Evolutionary conservation across 2,329 filamentous ascomycete species (phyloP), one percentile per base, ranked within the genome.

Genomic region (Beauveria varroae): DNA sequence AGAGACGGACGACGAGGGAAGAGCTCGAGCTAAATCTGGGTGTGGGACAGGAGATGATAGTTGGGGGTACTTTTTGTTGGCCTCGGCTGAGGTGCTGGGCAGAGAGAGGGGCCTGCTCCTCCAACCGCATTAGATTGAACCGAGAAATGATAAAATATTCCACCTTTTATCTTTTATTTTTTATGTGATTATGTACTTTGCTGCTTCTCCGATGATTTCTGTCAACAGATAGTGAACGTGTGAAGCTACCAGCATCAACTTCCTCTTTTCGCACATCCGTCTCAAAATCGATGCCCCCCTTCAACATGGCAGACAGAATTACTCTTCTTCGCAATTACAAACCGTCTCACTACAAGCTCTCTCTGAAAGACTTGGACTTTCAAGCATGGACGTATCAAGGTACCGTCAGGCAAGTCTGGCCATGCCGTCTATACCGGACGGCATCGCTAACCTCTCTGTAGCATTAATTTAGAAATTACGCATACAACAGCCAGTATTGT

Each of bases 311-410:
- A 7, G 44, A 62, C 14, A 51, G 16, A 16, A 44, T 34, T 16
- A 34, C 37, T 2, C 60, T 62, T 9, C 24, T 47, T 1, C 46
- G 24, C 1, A 51, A 30, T 8, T 52, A 28, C n/a, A 62, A 51
- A 6, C 60, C 60, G 2, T 34, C 34, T 26, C 60, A 62, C 26
- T 62, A 62, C 34, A 52, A 52, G n/a, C 46, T 62, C 24, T 57
- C 60, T 3, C 26, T 62, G 14, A 52, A 20, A 3, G 60, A 62
- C 18, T 52, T 62, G 34, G 53, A 62, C 34, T 62, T 62, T 46
- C 20, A 34, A 12, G 16, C 34, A 37, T 57, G 60, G 60, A 62
- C 60, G 16, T 62, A 52, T 14, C 51, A 62, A 52, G 60, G 60
- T 46, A 62, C 46, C 2, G 60, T 62, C n/a, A 57, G 37, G 60